Base-by-base conservation (phyloP, 2,329 filamentous ascomycete species). In the Fusarium pseudonygamai region DNA sequence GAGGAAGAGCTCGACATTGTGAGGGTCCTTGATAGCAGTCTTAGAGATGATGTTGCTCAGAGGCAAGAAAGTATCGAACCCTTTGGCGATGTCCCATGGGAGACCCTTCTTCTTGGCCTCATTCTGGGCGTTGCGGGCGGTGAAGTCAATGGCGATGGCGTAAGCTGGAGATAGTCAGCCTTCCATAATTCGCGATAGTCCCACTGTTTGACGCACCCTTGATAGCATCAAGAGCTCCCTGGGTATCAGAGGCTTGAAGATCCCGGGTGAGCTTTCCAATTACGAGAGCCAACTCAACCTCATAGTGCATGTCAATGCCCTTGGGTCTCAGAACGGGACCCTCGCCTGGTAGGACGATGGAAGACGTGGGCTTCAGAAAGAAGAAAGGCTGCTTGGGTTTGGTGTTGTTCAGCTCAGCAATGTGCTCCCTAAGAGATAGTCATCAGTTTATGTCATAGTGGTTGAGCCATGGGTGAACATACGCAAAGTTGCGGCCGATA, bases 401-500 rank as follows among this genome's bases (percentile, higher is more conserved):
- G 69, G 88, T 87, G 83, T 92, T 97, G 83, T 95, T 95, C 76
- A 99, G 89, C 86, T 99, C 96, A 73, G 92, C 90, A 80, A 98
- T 93, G 84, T 99, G 96, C 83, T 97, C 96, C 79, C 94, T 96
- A 53, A 14, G 39, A 40, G 56, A 30, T 4, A 6, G 22, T 34
- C 9, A 64, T 78, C 40, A 75, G 70, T 69, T 26, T 16, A 47
- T 46, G 14, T 58, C 52, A 56, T 58, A 6, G 55, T 30, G 43
- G 39, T 40, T 32, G 50, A 49, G 22, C 50, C 36, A 45, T 61
- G 49, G 59, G 50, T 49, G 53, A 67, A 47, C 92, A 81, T 84
- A 96, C 93, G 95, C 96, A 88, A 98, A 99, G 87, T 99, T 97
- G 78, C 96, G 90, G 77, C 95, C 94, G 80, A 98, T 97, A 84